phyloP scores from a whole-genome alignment of 306 rosid genomes.

The Quercus berberidifolia region DNA sequence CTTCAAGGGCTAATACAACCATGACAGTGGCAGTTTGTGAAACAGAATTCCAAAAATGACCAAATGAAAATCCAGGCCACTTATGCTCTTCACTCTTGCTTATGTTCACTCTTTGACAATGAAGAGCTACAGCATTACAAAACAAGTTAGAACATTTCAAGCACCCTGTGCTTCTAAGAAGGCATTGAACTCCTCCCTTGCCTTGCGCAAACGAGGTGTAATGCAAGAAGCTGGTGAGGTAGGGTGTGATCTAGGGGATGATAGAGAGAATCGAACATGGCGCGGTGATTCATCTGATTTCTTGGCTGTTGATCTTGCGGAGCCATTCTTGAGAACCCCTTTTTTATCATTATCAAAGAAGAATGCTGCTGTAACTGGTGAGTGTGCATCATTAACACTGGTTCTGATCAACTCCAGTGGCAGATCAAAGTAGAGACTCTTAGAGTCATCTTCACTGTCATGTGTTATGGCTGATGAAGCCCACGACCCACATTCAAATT shows the following conservation, averaged over 20 bases:
- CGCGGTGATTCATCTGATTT: constrained; percentile 55
- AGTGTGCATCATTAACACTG: constrained; percentile 39
- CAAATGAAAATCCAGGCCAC: not conserved
- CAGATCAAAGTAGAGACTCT: constrained; percentile 61
- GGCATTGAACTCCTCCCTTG: constrained; percentile 72
- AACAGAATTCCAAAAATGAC: not conserved
- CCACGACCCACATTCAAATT: constrained; percentile 96
- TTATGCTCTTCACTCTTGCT: not conserved
- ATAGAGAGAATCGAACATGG: constrained; percentile 61
- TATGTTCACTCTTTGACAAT: not conserved
- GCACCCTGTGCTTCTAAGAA: constrained; percentile 72
- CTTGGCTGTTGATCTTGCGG: constrained; percentile 33
- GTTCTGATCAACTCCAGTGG: constrained; percentile 67
- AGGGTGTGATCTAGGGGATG: constrained; percentile 51
- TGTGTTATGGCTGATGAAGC: constrained; percentile 54
- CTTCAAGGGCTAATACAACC: not conserved
- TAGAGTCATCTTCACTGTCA: constrained; percentile 43
- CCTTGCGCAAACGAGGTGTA: constrained; percentile 63
- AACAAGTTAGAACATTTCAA: constrained; percentile 2
- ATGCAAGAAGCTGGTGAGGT: constrained; percentile 61
- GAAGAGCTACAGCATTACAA: not conserved
- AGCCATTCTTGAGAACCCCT: constrained; percentile 55
- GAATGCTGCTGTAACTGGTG: constrained; percentile 49
- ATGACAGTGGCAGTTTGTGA: too few relatives aligned
- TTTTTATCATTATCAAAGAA: constrained; percentile 49